Percentiles rank a stretch among this genome's conserved stretches.
These are phyloP conservation scores for Malania oleifera DNA, from an alignment of 164 flowering plant genomes.

Conservation along the genomic window DNA sequence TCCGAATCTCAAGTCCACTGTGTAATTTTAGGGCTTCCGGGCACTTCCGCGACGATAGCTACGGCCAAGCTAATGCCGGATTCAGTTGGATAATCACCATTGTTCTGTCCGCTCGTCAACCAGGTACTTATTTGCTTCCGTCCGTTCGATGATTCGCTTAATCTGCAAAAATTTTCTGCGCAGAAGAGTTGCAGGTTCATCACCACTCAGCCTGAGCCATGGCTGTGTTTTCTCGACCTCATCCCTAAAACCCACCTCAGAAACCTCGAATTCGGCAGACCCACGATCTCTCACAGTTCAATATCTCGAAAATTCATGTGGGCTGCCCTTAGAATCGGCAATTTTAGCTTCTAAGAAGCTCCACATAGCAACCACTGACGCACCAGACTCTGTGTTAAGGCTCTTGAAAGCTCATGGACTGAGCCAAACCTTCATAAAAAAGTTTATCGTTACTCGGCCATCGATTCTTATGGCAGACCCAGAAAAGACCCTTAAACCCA, in stretches of 20 bases:
- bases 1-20: too few relatives aligned
- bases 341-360: conserved; percentile 5
- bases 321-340: conserved; percentile 23
- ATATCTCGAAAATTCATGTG: conserved; percentile 22
- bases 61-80: too few relatives aligned
- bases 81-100: too few relatives aligned
- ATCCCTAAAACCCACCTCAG: background rate
- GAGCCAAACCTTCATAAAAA: conserved; percentile 11
- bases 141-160: background rate
- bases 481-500: conserved; percentile 18
- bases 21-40: too few relatives aligned
- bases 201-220: background rate
- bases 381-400: conserved; percentile 9
- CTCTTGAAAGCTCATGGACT: conserved; percentile 16
- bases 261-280: background rate
- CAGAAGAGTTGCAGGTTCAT: background rate
- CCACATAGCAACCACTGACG: conserved; percentile 7
- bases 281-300: background rate
- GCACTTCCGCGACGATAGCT: too few relatives aligned
- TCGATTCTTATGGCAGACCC: background rate
- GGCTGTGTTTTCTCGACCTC: background rate
- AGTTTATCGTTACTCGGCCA: background rate
- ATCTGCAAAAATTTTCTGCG: background rate
- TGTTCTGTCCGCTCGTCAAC: too few relatives aligned
- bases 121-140: too few relatives aligned